Conservation (phyloP, 1,284 basidiomycete species). For the Anthracocystis panici-leucophaei region DNA sequence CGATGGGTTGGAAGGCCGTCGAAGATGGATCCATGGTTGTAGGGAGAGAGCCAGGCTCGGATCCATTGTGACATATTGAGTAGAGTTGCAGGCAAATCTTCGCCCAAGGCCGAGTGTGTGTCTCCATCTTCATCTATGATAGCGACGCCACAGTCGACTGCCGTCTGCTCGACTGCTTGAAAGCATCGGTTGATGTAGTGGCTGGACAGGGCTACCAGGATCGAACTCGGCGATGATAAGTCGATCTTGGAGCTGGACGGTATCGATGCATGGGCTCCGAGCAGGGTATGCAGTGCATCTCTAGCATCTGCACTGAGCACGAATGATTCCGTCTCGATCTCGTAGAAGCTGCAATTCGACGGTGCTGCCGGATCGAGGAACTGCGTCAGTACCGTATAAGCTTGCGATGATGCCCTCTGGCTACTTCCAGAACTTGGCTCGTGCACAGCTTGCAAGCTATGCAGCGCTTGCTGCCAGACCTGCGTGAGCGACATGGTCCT, state of each 20-base stretch:
- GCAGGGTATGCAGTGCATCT: slow-evolving; percentile 7
- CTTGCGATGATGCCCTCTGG: slow-evolving; percentile 15
- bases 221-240: slow-evolving; percentile 21
- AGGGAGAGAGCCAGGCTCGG: slow-evolving; percentile 35
- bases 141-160: slow-evolving; percentile 3
- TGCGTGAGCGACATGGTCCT: slow-evolving; percentile 25
- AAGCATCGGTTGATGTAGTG: slow-evolving; percentile 28
- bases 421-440: not conserved
- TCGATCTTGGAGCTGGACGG: slow-evolving; percentile 30
- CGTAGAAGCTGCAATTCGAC: slow-evolving; percentile 17
- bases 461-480: slow-evolving; percentile 32
- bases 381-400: slow-evolving; percentile 17
- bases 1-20: slow-evolving; percentile 4
- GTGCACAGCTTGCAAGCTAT: slow-evolving; percentile 7
- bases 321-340: not conserved
- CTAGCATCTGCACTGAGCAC: slow-evolving; percentile 1
- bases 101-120: not conserved
- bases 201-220: slow-evolving; percentile 29
- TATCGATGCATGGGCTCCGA: slow-evolving; percentile 7
- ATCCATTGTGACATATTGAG: slow-evolving; percentile 22
- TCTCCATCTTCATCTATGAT: not conserved
- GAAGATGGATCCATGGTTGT: slow-evolving; percentile 21
- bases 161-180: not conserved
- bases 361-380: slow-evolving; percentile 27
- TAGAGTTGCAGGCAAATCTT: slow-evolving; percentile 16